phyloP scores from a whole-genome alignment of 768 basidiomycete genomes.

The Pulveroboletus sp. region DNA sequence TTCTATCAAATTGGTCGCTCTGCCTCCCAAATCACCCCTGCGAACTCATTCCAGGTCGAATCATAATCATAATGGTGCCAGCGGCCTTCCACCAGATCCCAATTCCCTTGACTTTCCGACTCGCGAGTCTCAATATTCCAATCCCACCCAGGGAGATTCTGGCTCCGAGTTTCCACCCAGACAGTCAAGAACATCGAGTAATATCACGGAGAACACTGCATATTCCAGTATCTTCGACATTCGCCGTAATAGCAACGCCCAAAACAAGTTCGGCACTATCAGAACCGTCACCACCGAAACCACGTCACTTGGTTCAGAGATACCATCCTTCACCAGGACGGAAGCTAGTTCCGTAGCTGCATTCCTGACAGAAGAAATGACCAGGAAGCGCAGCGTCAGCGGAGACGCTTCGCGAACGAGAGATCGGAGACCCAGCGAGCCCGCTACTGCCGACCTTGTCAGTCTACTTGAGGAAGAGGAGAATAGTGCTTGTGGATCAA shows the following conservation, averaged over 20 bases:
- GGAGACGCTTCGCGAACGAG: slow-evolving; percentile 32
- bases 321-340: slow-evolving; percentile 58
- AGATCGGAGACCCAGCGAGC: slow-evolving; percentile 64
- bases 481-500: slow-evolving; percentile 44
- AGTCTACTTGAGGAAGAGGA: slow-evolving; percentile 72
- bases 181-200: slow-evolving; percentile 61
- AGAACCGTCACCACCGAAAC: slow-evolving; percentile 79
- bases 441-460: slow-evolving; percentile 53
- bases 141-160: slow-evolving; percentile 30
- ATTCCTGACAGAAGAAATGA: slow-evolving; percentile 39
- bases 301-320: slow-evolving; percentile 58
- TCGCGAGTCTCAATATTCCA: slow-evolving; percentile 35
- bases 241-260: slow-evolving; percentile 37
- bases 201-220: slow-evolving; percentile 49
- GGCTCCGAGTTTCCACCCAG: slow-evolving; percentile 37
- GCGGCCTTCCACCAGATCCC: slow-evolving; percentile 11
- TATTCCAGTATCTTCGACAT: slow-evolving; percentile 64
- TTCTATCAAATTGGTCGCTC: slow-evolving; percentile 28
- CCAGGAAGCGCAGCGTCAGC: slow-evolving; percentile 34
- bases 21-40: slow-evolving; percentile 50
- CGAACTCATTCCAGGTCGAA: slow-evolving; percentile 34
- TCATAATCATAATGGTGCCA: slow-evolving; percentile 7
- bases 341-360: slow-evolving; percentile 58
- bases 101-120: slow-evolving; percentile 28
- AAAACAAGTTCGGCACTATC: slow-evolving; percentile 71